Percentiles rank a stretch among this genome's conserved stretches.
phyloP scores from a whole-genome alignment of 805 yeast species.

The Candida sonorensis region DNA sequence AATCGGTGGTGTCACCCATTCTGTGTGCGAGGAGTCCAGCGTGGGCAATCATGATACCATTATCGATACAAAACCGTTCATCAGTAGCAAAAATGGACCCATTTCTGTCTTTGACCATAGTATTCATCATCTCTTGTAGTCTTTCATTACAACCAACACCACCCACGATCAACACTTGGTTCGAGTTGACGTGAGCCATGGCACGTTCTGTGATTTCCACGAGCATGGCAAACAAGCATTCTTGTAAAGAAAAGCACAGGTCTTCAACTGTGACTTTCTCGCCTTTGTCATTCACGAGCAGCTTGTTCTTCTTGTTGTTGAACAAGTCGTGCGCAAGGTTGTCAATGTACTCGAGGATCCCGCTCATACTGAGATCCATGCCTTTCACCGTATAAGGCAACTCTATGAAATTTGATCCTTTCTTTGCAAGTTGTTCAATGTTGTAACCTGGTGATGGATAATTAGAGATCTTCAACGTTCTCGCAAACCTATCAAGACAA shows the following conservation, averaged over 20 bases:
- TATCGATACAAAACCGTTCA: conserved; percentile 94
- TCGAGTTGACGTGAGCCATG: conserved; percentile 91
- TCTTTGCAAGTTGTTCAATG: conserved; percentile 87
- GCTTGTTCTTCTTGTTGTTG: conserved; percentile 35
- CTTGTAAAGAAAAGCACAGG: conserved; percentile 88
- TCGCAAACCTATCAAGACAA: conserved; percentile 92
- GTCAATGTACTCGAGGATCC: conserved; percentile 83
- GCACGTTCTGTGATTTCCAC: conserved; percentile 98
- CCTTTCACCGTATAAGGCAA: conserved; percentile 97
- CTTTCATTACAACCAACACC: conserved; percentile 97
- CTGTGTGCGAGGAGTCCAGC: conserved; percentile 87
- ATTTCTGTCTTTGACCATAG: conserved; percentile 83
- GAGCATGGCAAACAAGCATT: conserved; percentile 88
- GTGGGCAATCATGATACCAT: conserved; percentile 98
- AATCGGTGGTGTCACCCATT: conserved; percentile 59
- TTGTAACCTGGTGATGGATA: conserved; percentile 97
- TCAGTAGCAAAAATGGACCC: conserved; percentile 94
- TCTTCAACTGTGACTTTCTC: conserved; percentile 71
- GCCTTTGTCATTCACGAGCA: conserved; percentile 35
- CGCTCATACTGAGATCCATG: conserved; percentile 97
- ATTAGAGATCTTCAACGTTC: conserved; percentile 82
- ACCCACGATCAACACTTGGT: conserved; percentile 90
- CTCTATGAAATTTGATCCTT: conserved; percentile 54
- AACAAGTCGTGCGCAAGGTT: conserved; percentile 68
- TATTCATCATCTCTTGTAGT: conserved; percentile 93